Evolutionary conservation across 306 rosid genomes (phyloP), one percentile per base, ranked within the genome.

Genomic region (Geum urbanum): DNA sequence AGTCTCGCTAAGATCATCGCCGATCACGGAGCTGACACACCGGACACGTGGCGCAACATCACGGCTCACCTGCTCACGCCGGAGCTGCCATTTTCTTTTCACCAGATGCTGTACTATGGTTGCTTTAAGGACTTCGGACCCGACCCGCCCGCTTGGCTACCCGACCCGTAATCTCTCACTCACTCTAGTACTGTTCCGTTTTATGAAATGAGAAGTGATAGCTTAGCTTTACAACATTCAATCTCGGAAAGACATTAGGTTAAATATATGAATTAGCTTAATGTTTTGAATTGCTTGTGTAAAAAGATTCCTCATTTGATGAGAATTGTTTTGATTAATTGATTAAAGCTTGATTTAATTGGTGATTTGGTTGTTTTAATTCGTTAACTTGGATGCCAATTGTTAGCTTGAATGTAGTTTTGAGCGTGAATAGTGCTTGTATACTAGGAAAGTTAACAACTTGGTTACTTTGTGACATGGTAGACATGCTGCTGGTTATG

Each of bases 61-160:
- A 77, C 83, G 41, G 72, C 13, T 66, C 80, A 43, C 20, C 3
- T 94, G 27, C 98, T 94, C 71, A 73, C 14, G 32, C 96, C 98
- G 4, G 77, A 88, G 41, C 88, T 84, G 0, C 96, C 98, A 27
- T 94, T 94, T 83, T 82, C 94, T 47, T 72, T 90, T 62, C 98
- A 94, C 79, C 98, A 83, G 80, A 84, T 88, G 95, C 5, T 94
- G 72, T 94, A 84, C 80, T 84, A 86, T 66, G 82, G 81, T 3
- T 90, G 96, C 87, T 90, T 72, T 77, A 78, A 50, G 63, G 76
- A 77, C 75, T 88, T 63, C 67, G 98, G 98, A 40, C 75, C 91
- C 24, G 97, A 94, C 79, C 97, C 97, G 4, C 96, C 95, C 32
- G 95, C 96, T 63, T 94, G 98, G 98, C 61, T 87, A 18, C 98